phyloP scores from a whole-genome alignment of 2,329 filamentous ascomycete genomes.

The Monosporascus sp. region DNA sequence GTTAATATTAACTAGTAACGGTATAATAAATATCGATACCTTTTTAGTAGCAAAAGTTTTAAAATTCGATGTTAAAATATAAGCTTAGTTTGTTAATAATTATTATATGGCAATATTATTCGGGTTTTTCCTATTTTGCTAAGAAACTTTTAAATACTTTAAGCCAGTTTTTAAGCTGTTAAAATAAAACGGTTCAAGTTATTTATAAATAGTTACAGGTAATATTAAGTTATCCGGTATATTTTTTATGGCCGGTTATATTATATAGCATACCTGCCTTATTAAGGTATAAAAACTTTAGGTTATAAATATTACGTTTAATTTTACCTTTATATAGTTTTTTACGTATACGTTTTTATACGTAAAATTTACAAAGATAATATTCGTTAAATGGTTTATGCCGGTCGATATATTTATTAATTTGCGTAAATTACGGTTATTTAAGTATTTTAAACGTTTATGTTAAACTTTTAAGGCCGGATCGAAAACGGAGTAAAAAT shows the following conservation, averaged over 20 bases:
- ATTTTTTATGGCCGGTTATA: neutral
- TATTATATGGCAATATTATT: neutral
- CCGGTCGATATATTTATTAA: no score
- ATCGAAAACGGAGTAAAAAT: neutral
- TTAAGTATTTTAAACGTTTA: no score
- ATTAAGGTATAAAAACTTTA: neutral
- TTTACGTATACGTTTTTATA: no score
- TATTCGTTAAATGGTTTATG: no score
- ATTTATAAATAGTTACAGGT: neutral
- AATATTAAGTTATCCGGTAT: neutral
- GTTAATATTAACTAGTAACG: no score
- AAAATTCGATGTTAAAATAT: neutral
- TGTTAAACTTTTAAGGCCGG: neutral
- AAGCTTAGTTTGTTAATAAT: neutral
- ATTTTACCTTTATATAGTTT: no score
- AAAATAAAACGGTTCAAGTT: neutral
- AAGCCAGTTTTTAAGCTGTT: neutral
- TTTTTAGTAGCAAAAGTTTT: neutral
- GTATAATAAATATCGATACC: no score
- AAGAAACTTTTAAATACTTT: neutral
- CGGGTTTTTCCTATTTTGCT: neutral
- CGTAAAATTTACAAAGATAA: neutral
- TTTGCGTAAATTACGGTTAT: no score
- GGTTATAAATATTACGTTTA: no score
- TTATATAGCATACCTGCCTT: neutral